Conservation (phyloP, 2,329 filamentous ascomycete genomes). For the Cercospora beticola region DNA sequence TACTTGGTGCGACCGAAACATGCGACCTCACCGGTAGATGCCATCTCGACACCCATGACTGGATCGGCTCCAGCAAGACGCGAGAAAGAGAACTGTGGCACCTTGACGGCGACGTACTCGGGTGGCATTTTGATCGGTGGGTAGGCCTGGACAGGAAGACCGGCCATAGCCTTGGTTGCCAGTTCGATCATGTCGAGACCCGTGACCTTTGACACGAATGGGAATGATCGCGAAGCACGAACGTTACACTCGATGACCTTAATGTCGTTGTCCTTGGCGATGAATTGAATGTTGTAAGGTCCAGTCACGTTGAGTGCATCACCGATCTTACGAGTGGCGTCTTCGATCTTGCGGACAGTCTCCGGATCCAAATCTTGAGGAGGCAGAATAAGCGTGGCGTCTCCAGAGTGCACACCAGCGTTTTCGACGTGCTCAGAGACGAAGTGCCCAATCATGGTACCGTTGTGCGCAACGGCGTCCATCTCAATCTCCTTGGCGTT, state of each 20-base stretch:
- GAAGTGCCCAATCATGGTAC: slow-evolving; percentile 89
- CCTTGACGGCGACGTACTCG: slow-evolving; percentile 92
- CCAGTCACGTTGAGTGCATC: slow-evolving; percentile 92
- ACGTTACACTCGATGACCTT: slow-evolving; percentile 99
- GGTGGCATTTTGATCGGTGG: slow-evolving; percentile 72
- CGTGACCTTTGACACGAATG: slow-evolving; percentile 98
- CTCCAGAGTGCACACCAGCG: slow-evolving; percentile 95
- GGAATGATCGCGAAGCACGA: slow-evolving; percentile 91
- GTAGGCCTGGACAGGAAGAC: slow-evolving; percentile 77
- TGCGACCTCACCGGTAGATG: slow-evolving; percentile 95
- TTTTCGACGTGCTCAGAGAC: slow-evolving; percentile 99
- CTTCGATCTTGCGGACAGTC: slow-evolving; percentile 86
- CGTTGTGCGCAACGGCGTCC: slow-evolving; percentile 92
- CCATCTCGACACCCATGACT: slow-evolving; percentile 97
- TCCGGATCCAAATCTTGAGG: slow-evolving; percentile 89
- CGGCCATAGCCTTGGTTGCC: slow-evolving; percentile 96
- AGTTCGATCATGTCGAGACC: slow-evolving; percentile 96
- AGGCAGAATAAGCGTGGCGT: slow-evolving; percentile 90
- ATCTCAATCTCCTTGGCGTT: slow-evolving; percentile 99
- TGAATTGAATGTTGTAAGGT: slow-evolving; percentile 98
- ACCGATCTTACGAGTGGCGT: slow-evolving; percentile 93
- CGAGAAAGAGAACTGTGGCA: slow-evolving; percentile 98
- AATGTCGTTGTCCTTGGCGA: slow-evolving; percentile 98
- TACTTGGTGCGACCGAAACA: slow-evolving; percentile 96
- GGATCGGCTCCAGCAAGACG: slow-evolving; percentile 93